Percentiles rank a stretch among this genome's conserved stretches.
Evolutionary conservation across 495 filamentous ascomycete species (phyloP).

Genomic region (Melanomma pulvis-pyrius): DNA sequence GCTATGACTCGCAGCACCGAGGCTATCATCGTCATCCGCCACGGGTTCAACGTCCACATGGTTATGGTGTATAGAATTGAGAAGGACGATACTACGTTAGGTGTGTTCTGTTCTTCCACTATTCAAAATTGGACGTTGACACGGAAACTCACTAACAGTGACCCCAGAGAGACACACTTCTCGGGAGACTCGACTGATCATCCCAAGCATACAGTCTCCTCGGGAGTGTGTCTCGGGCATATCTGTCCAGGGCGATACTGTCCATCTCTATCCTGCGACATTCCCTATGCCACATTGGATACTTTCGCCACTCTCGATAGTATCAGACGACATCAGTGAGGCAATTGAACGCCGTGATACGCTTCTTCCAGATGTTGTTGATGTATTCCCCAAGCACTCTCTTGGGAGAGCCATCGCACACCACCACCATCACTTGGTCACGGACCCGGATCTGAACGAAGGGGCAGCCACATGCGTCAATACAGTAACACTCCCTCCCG

Average conservation of each 20-base stretch:
- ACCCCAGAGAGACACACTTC: background rate
- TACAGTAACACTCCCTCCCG: conserved; percentile 13
- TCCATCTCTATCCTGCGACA: conserved; percentile 10
- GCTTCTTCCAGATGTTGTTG: conserved; percentile 14
- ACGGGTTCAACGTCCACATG: background rate
- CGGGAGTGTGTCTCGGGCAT: background rate
- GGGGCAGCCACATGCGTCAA: conserved; percentile 27
- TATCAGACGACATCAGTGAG: background rate
- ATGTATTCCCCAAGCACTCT: conserved; percentile 17
- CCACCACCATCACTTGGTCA: conserved; percentile 23
- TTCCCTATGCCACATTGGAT: conserved; percentile 25
- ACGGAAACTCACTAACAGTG: background rate
- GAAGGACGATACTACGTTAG: conserved; percentile 5
- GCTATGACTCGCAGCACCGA: conserved; percentile 5
- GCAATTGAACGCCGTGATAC: conserved; percentile 11
- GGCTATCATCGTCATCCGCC: conserved; percentile 4
- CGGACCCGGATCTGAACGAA: conserved; percentile 9
- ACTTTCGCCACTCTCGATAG: background rate
- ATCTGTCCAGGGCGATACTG: background rate
- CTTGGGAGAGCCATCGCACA: conserved; percentile 13
- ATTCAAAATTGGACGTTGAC: too few species aligned
- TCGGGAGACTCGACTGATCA: background rate
- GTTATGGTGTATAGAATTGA: background rate
- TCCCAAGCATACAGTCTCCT: background rate
- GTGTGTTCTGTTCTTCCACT: background rate